A percentile compares a stretch with the other conserved stretches of the same genome.
phyloP scores from a whole-genome alignment of 2,329 filamentous ascomycete species.

The Talaromyces sp. region DNA sequence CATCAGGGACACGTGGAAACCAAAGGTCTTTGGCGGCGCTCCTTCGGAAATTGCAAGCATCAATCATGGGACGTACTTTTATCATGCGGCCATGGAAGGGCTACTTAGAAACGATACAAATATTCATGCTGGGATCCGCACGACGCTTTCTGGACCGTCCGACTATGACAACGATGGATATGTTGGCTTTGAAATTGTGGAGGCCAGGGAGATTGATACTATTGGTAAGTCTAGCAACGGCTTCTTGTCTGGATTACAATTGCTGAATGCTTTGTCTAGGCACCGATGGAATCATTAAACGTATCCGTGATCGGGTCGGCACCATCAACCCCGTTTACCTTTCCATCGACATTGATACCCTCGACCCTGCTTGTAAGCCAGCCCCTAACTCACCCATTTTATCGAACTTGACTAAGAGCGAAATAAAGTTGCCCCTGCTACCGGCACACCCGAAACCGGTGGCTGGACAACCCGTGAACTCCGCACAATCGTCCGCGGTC shows the following conservation, averaged over 20 bases:
- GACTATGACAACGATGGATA: constrained; percentile 86
- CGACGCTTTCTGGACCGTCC: constrained; percentile 71
- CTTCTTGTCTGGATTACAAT: not conserved
- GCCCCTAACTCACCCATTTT: too few relatives aligned
- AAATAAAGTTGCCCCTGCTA: constrained; percentile 42
- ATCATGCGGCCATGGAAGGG: constrained; percentile 74
- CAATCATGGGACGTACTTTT: constrained; percentile 90
- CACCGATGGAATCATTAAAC: constrained; percentile 71
- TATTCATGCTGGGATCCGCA: constrained; percentile 84
- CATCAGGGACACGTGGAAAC: constrained; percentile 61
- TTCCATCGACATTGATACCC: constrained; percentile 80
- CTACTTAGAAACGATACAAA: constrained; percentile 77
- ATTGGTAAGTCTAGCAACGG: constrained; percentile 44
- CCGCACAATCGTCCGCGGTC: constrained; percentile 56
- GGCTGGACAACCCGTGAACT: constrained; percentile 61
- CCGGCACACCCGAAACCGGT: constrained; percentile 60
- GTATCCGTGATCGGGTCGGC: constrained; percentile 71
- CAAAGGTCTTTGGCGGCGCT: constrained; percentile 81
- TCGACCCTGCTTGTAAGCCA: constrained; percentile 71
- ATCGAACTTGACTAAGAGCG: not conserved
- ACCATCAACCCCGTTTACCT: constrained; percentile 69
- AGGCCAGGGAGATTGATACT: constrained; percentile 68
- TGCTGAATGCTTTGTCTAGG: constrained; percentile 28
- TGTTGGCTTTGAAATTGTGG: constrained; percentile 78
- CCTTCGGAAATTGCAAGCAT: constrained; percentile 72